These are phyloP conservation scores for Mycena albidolilacea DNA, from an alignment of 768 basidiomycete species.

Conservation along the genomic window DNA sequence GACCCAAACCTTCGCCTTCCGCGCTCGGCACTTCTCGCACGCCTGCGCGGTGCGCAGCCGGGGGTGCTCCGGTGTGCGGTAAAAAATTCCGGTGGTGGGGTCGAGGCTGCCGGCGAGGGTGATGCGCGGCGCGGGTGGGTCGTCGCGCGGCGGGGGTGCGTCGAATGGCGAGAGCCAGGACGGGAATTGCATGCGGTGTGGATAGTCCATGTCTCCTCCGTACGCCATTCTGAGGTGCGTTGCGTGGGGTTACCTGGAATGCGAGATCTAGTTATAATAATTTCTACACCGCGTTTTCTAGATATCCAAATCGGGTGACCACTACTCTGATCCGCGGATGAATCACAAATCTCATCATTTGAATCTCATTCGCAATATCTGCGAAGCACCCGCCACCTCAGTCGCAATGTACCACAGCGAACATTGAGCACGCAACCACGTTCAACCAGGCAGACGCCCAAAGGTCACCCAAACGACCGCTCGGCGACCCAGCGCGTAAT, in stretches of 20 bases:
- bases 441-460: background rate
- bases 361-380: background rate
- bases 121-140: slow-evolving; percentile 32
- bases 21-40: slow-evolving; percentile 79
- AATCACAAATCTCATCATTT: background rate
- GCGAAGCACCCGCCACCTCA: background rate
- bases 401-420: background rate
- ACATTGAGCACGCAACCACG: background rate
- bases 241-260: background rate
- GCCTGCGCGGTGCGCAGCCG: slow-evolving; percentile 81
- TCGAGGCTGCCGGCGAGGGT: slow-evolving; percentile 74
- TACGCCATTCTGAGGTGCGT: slow-evolving; percentile 5
- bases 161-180: background rate
- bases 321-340: slow-evolving; percentile 1
- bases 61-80: slow-evolving; percentile 74
- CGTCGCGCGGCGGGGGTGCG: background rate
- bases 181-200: background rate
- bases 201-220: slow-evolving; percentile 3
- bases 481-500: slow-evolving; percentile 30
- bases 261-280: slow-evolving; percentile 4
- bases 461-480: background rate
- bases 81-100: slow-evolving; percentile 76
- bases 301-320: slow-evolving; percentile 9
- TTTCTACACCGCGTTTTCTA: slow-evolving; percentile 17
- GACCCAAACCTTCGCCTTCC: slow-evolving; percentile 77